Evolutionary conservation across 2,329 filamentous ascomycete species (phyloP), one percentile per base, ranked within the genome.

Genomic region (Aspergillus alliaceus): DNA sequence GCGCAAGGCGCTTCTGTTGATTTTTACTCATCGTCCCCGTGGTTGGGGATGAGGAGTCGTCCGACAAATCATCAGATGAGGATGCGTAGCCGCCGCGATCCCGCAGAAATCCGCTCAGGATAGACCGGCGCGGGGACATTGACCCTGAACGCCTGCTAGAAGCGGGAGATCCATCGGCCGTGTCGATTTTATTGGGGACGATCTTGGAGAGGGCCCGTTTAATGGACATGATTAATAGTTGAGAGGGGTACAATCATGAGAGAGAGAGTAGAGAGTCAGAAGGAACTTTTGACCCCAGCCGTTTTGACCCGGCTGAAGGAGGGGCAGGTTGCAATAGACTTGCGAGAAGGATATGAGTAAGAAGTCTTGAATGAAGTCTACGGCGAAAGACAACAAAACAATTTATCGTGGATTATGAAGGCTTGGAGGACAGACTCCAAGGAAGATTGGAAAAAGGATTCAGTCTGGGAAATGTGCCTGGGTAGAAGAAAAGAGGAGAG

Each of bases 161-260:
- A 52, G 27, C 44, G 52, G 50, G 54, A 54, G 39, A 59, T 12
- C 27, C 18, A 15, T 49, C 32, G 15, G 46, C 18, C 12, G 35
- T 32, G 4, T 49, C 58, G 6, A 32, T 18, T 12, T 48, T 48
- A 8, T 24, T 54, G 35, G 56, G 64, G 20, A 67, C 72, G 46
- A 77, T 72, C 64, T 76, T 78, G 27, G 75, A 74, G 11, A 80
- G 63, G 35, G 75, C 75, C 39, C 74, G 72, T 65, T 75, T 75
- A 56, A 78, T 81, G 25, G 81, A 84, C 69, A 78, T 84, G 40
- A 77, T 69, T 40, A 29, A 44, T 40, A 39, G 31, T 53, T 18
- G 27, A 22, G 31, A 25, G 48, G 4, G 37, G 14, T 53, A 32
- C 14, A 27, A 18, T 44, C 24, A 44, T 44, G 8, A n/a, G 22